These are phyloP conservation scores for Fusarium sp. DNA, from an alignment of 2,329 filamentous ascomycete species.

Conservation along the genomic window DNA sequence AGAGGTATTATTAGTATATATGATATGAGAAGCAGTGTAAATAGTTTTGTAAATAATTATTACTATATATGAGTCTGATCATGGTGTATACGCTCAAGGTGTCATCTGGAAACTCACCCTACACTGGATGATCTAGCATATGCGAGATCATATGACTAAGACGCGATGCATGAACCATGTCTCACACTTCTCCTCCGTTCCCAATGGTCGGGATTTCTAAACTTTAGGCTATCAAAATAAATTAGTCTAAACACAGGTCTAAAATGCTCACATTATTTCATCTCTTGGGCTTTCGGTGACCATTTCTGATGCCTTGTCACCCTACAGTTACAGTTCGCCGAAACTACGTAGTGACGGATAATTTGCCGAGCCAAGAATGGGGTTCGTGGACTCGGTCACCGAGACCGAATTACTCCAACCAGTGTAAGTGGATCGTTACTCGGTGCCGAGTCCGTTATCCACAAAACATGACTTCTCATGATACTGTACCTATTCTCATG, in stretches of 20 bases:
- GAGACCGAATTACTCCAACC: slow-evolving; percentile 10
- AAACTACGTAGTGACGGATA: not conserved
- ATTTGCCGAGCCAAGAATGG: not conserved
- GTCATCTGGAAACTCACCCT: too few relatives aligned
- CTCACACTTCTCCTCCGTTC: not conserved
- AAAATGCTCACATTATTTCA: not conserved
- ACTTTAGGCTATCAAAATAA: not conserved
- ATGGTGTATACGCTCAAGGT: not conserved
- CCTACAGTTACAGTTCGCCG: not conserved
- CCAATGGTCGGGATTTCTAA: fast-evolving
- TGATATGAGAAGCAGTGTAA: not conserved
- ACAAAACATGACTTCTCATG: not conserved
- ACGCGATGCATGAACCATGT: not conserved
- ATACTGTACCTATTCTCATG: not conserved
- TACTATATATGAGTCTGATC: not conserved
- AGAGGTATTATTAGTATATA: slow-evolving; percentile 23
- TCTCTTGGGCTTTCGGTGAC: not conserved
- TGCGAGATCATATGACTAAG: not conserved
- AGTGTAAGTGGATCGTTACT: slow-evolving; percentile 26
- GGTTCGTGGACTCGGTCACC: slow-evolving; percentile 29
- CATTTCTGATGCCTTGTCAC: not conserved
- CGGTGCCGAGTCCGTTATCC: slow-evolving; percentile 26
- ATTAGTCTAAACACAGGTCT: not conserved
- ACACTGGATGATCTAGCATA: too few relatives aligned
- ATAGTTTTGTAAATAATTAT: too few relatives aligned